Evolutionary conservation across 352 stramenopile genomes (phyloP), one percentile per base, ranked within the genome.

Genomic region (Phytophthora hibernalis): DNA sequence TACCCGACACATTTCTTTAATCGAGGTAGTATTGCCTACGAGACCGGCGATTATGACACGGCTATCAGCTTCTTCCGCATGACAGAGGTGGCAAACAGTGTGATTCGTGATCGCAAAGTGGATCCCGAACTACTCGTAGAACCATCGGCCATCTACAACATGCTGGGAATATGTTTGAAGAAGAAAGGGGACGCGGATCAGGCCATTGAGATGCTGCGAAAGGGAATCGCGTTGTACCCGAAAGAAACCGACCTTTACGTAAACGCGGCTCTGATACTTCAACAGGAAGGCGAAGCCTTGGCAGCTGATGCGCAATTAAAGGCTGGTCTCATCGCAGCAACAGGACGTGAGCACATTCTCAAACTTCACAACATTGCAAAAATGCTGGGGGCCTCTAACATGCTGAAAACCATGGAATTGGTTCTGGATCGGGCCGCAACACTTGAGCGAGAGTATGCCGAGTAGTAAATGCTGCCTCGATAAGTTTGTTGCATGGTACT

Each of bases 1-100:
- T 76, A 76, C 22, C 80, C 80, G n/a, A 54, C 50, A 5, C 72
- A 87, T 57, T 86, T 65, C 38, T 84, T 72, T 45, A 72, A 68
- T 28, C 70, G 80, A 31, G 79, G 68, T 2, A 68, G 48, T 7
- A 54, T 88, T 5, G 68, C 79, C 6, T 88, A 68, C 33, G 61
- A 81, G 16, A 57, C 37, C 5, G 56, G 64, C 5, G 73, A 90
- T 10, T 80, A 60, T 24, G 75, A 76, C 9, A 55, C 48, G 6
- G 70, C 77, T n/a, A 66, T 88, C 20, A 70, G 43, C 13, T 79
- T 54, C 44, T 83, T 80, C 33, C 48, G 61, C 7, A 54, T 61
- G 42, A 75, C 77, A 33, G 53, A 76, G 45, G 43, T 61, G 1
- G 67, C 74, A 4, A 88, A 88, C 40, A 45, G 18, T 11, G 31